phyloP scores from a whole-genome alignment of 805 yeast genomes.

The Yarrowia deformans region DNA sequence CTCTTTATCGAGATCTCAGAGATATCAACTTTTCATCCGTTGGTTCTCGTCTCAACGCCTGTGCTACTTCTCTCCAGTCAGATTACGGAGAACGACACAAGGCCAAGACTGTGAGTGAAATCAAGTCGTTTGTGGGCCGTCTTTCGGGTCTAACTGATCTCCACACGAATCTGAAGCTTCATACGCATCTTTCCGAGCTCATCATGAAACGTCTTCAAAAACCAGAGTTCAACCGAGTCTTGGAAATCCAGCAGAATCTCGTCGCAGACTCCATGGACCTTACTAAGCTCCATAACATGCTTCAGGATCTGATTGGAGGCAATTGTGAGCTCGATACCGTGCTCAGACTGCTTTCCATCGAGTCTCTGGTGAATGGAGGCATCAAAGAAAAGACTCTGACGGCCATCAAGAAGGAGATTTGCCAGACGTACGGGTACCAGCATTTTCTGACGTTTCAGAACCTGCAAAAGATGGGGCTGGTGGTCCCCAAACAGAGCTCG shows the following conservation, averaged over 20 bases:
- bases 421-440: conserved; percentile 70
- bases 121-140: conserved; percentile 73
- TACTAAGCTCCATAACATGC: conserved; percentile 51
- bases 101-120: conserved; percentile 66
- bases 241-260: conserved; percentile 63
- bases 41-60: conserved; percentile 71
- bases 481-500: conserved; percentile 52
- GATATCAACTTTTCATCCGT: conserved; percentile 79
- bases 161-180: conserved; percentile 73
- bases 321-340: conserved; percentile 55
- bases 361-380: conserved; percentile 72
- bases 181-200: conserved; percentile 75
- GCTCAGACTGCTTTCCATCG: conserved; percentile 62
- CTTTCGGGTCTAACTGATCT: conserved; percentile 69
- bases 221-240: conserved; percentile 46
- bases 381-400: conserved; percentile 69
- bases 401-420: conserved; percentile 60
- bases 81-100: conserved; percentile 68
- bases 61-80: conserved; percentile 73
- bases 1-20: conserved; percentile 60
- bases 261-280: conserved; percentile 60
- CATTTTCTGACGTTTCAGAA: conserved; percentile 58
- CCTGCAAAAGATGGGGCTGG: conserved; percentile 58
- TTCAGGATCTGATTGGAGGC: conserved; percentile 61
- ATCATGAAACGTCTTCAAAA: conserved; percentile 59